Evolutionary conservation across 2,329 filamentous ascomycete species (phyloP).

Genomic region (Colletotrichum abscissum): DNA sequence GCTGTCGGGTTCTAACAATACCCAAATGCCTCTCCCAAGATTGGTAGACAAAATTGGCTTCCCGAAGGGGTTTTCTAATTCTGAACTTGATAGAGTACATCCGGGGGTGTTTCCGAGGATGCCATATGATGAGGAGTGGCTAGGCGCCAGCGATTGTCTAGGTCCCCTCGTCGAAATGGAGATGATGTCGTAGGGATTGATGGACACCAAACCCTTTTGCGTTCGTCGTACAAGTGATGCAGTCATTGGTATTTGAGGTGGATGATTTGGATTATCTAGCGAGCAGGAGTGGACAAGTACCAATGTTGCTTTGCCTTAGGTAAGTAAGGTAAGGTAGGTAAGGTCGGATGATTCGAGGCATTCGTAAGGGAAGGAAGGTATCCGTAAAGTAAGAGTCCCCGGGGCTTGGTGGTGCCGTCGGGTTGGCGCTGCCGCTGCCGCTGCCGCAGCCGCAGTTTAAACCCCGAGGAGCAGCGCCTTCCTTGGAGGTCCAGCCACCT

Average conservation of each 20-base stretch:
- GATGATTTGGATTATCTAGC: too few relatives aligned
- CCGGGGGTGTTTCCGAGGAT: neutral
- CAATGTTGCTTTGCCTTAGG: too few relatives aligned
- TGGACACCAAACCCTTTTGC: conserved; percentile 13
- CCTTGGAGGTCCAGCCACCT: neutral
- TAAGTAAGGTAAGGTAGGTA: too few relatives aligned
- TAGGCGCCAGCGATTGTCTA: neutral
- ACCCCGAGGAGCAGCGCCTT: conserved; percentile 1
- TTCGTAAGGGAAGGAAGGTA: too few relatives aligned
- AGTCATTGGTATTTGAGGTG: conserved; percentile 1
- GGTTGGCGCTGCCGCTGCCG: neutral
- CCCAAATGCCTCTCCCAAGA: neutral
- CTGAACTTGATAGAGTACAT: neutral
- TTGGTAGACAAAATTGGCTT: neutral
- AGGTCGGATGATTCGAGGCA: too few relatives aligned
- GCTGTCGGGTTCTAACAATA: neutral
- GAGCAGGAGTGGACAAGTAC: too few relatives aligned
- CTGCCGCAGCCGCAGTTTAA: neutral
- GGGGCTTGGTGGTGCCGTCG: neutral
- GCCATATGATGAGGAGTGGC: neutral
- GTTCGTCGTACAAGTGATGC: conserved; percentile 30
- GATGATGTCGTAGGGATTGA: neutral
- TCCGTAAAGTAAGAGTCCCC: neutral
- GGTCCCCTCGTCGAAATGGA: neutral
- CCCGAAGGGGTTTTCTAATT: neutral